Base-by-base conservation (phyloP, 2,329 filamentous ascomycete species). In the Neofusicoccum sp. region DNA sequence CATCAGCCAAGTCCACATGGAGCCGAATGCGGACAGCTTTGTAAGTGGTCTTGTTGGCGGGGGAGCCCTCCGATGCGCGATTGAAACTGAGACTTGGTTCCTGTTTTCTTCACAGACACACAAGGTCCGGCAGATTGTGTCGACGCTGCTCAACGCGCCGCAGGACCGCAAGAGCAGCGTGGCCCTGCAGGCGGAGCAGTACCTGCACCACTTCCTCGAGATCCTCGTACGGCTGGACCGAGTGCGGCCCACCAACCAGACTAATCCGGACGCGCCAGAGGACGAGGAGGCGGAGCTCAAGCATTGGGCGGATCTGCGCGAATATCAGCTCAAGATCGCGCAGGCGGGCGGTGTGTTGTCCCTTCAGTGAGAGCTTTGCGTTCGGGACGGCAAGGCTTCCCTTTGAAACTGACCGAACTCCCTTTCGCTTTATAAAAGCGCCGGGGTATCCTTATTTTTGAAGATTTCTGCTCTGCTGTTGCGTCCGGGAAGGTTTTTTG, bases 121-220 rank as follows among this genome's bases (percentile, higher is more conserved):
- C 79, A 96, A 96, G 80, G 91, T 96, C 68, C 89, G 92, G 8
- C 89, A 91, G 71, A 89, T 96, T 43, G 92, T 92, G 1, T 89
- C 89, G 33, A 95, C 92, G 0, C 82, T 96, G 6, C 84, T 96
- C 54, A 87, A 90, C 66, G 79, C 82, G 1, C 84, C 85, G 1
- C 80, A 82, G 54, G 77, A 81, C 45, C 77, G 81, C 31, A 84
- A 84, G 69, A 81, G 84, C 41, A 78, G 78, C 28, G 72, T 85
- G 1, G 81, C 83, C 14, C 72, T 81, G 36, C 83, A 87, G 74
- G 86, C 89, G 9, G 89, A 94, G 73, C 87, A 89, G 47, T 89
- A 91, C 49, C 81, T 96, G 0, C 83, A 81, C 56, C 85, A 85
- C 7, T 91, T 95, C 69, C 82, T 95, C 12, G 88, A 91, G 43